Base-by-base conservation (phyloP, 2,329 filamentous ascomycete genomes). In the Aspergillus fijiensis region DNA sequence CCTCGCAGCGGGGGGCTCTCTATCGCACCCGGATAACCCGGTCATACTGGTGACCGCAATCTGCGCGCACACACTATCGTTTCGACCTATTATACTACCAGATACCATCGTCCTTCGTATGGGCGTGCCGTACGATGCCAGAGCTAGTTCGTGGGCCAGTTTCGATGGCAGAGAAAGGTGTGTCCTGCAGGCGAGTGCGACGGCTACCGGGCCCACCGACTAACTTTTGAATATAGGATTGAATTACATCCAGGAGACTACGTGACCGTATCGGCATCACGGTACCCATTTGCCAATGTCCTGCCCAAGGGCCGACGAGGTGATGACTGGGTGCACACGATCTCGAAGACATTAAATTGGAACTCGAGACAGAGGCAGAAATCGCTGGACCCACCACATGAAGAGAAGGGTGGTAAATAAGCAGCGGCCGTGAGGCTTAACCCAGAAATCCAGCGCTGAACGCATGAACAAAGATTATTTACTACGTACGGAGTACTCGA, bases 21-120 rank as follows among this genome's bases (percentile, higher is more conserved):
- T 98, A 25, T 97, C 92, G 71, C 94, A 98, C 73, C 94, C 94
- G 0, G 95, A 98, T 69, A 98, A 97, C 73, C 95, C 94, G 0
- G 93, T 97, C 51, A 96, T 98, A 77, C 86, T 98, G 2, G 87
- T 98, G 5, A 96, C 93, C 0, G 90, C 94, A 53, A 96, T 98
- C 58, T 97, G 93, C 73, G 91, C 95, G 1, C 94, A 98, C 76
- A 97, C 94, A 0, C 83, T 98, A 3, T 96, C 91, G 2, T 98
- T 98, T 82, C 85, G 95, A 11, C 94, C 94, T n/a, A 95, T 98
- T 69, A 95, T 98, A 70, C 82, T 98, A 2, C 95, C 95, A 0
- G 95, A 99, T 77, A 97, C 94, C 0, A 96, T 98, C 63, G 94
- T 98, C 1, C 81, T 99, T 61, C 87, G 95, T 42, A 84, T 96